phyloP scores from a whole-genome alignment of 1,284 basidiomycete genomes.

The Malassezia japonica region DNA sequence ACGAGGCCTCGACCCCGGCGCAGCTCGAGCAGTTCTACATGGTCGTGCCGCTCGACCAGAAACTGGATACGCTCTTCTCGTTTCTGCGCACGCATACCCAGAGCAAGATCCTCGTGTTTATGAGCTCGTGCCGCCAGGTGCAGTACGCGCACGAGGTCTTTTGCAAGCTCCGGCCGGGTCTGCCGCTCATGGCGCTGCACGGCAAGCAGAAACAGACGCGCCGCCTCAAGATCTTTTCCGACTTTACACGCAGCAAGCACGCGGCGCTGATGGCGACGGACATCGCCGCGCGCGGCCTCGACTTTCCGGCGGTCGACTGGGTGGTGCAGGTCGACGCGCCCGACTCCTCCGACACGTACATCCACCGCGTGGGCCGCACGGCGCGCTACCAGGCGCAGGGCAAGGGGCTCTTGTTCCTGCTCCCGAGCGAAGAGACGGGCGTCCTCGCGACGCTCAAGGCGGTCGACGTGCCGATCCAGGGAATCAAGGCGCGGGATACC shows the following conservation, averaged over 20 bases:
- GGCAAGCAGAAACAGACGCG: conserved; percentile 94
- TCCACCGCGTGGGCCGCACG: conserved; percentile 90
- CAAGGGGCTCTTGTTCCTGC: conserved; percentile 70
- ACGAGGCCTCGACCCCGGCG: conserved; percentile 54
- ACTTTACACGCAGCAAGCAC: conserved; percentile 37
- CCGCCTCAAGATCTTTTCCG: conserved; percentile 54
- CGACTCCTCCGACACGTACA: conserved; percentile 95
- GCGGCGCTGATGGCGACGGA: conserved; percentile 59
- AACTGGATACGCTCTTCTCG: conserved; percentile 83
- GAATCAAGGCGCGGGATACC: conserved; percentile 81
- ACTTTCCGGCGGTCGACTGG: conserved; percentile 96
- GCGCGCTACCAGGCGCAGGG: conserved; percentile 86
- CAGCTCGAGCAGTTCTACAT: conserved; percentile 85
- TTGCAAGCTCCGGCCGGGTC: conserved; percentile 84
- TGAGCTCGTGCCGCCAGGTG: conserved; percentile 83
- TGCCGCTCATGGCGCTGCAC: conserved; percentile 80
- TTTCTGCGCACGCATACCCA: conserved; percentile 92
- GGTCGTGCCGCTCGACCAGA: conserved; percentile 70
- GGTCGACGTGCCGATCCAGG: conserved; percentile 60
- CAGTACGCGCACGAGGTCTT: conserved; percentile 89
- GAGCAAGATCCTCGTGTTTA: conserved; percentile 83
- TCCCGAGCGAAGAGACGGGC: conserved; percentile 85
- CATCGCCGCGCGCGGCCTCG: conserved; percentile 87
- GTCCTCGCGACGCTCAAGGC: conserved; percentile 64
- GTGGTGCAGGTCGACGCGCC: conserved; percentile 95